These are phyloP conservation scores for Leptomonas seymouri DNA, from an alignment of 208 protist species.

Conservation along the genomic window DNA sequence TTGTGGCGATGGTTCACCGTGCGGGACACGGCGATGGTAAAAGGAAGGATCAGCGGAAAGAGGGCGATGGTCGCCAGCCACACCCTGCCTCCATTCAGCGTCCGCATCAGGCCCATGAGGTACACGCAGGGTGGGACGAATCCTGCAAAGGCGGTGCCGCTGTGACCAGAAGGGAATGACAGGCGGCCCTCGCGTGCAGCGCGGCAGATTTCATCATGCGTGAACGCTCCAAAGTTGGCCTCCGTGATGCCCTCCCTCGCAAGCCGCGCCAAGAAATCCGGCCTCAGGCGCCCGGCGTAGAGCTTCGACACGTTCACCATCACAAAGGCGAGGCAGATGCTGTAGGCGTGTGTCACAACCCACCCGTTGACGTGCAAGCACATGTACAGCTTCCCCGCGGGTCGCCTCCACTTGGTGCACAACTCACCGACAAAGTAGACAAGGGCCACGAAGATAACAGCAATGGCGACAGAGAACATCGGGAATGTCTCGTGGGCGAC, in stretches of 20 bases:
- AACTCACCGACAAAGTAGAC: constrained; percentile 44
- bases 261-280: constrained; percentile 81
- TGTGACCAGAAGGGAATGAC: constrained; percentile 93
- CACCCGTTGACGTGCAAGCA: constrained; percentile 54
- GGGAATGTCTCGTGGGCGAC: constrained; percentile 53
- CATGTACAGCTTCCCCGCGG: constrained; percentile 27
- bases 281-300: constrained; percentile 86
- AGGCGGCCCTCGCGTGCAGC: constrained; percentile 69
- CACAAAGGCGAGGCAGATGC: constrained; percentile 44
- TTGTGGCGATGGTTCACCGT: constrained; percentile 85
- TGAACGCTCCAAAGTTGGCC: constrained; percentile 26
- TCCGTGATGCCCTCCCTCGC: constrained; percentile 41
- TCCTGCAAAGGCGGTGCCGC: constrained; percentile 75
- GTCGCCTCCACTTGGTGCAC: constrained; percentile 24
- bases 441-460: constrained; percentile 31
- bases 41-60: constrained; percentile 58
- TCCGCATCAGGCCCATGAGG: constrained; percentile 55
- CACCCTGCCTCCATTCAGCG: constrained; percentile 50
- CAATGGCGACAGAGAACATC: constrained; percentile 51
- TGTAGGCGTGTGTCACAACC: constrained; percentile 51
- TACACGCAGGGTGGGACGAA: constrained; percentile 74
- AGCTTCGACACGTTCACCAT: constrained; percentile 65
- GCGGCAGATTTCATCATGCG: constrained; percentile 38
- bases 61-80: constrained; percentile 46
- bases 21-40: constrained; percentile 68